A percentile compares a stretch with the other conserved stretches of the same genome.
These are phyloP conservation scores for Sporothrix luriei DNA, from an alignment of 2,329 filamentous ascomycete genomes.

Conservation along the genomic window DNA sequence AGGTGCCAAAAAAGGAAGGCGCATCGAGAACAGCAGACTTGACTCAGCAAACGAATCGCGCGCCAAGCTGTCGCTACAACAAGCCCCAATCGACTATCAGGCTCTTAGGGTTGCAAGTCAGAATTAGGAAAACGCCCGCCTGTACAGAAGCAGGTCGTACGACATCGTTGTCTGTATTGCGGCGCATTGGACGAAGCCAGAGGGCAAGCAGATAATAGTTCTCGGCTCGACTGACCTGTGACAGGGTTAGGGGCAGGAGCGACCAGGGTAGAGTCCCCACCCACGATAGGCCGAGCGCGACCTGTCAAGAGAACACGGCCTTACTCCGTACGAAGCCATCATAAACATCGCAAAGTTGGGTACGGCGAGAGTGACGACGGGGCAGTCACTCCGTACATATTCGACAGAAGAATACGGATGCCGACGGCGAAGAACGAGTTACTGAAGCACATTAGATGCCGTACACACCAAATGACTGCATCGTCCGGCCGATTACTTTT, in stretches of 20 bases:
- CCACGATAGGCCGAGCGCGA: constrained; percentile 20
- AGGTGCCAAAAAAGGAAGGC: constrained; percentile 16
- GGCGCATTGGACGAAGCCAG: not conserved
- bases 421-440: too few relatives aligned
- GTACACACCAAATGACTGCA: too few relatives aligned
- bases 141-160: too few relatives aligned
- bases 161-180: not conserved
- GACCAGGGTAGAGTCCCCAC: not conserved
- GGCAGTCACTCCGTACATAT: not conserved
- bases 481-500: not conserved
- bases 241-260: constrained; percentile 21
- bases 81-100: not conserved
- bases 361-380: not conserved
- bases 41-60: not conserved
- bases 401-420: not conserved
- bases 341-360: not conserved
- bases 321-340: not conserved
- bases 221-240: constrained; percentile 25
- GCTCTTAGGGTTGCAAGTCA: constrained; percentile 4
- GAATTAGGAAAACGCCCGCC: constrained; percentile 22
- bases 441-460: too few relatives aligned
- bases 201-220: not conserved
- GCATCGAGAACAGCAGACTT: not conserved
- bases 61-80: not conserved
- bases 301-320: constrained; percentile 14